phyloP scores from a whole-genome alignment of 2,329 filamentous ascomycete species.

The Amesomyces nigricolor region DNA sequence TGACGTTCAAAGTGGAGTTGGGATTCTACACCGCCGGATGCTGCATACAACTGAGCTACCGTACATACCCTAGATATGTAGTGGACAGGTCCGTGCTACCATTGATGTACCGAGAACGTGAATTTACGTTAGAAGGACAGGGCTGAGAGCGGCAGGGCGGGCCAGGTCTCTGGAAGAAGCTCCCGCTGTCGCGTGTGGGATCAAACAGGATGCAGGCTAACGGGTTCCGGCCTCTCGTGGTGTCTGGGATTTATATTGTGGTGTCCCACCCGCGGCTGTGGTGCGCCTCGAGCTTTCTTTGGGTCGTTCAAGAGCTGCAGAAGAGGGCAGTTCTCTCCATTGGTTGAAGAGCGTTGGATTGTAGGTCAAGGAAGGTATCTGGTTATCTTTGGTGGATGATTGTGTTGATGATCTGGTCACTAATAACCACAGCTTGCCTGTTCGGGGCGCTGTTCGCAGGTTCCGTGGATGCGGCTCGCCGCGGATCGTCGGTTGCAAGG shows the following conservation, averaged over 20 bases:
- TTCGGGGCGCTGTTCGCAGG: no score
- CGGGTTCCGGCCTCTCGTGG: conserved; percentile 1
- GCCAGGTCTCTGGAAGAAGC: conserved; percentile 9
- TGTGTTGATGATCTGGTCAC: neutral
- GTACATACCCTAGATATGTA: no score
- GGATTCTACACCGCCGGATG: neutral
- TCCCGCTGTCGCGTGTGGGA: neutral
- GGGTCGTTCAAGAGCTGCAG: no score
- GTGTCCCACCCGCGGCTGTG: neutral
- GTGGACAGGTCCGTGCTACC: neutral
- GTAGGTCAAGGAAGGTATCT: no score
- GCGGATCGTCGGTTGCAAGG: no score
- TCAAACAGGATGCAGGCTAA: neutral
- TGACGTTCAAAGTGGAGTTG: conserved; percentile 4
- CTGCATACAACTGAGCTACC: no score
- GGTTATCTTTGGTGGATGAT: no score
- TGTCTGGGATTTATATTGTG: conserved; percentile 2
- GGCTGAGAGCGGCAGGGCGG: neutral
- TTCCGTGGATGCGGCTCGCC: no score
- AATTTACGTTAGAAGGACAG: neutral
- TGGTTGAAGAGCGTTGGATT: no score
- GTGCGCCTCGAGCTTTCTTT: no score
- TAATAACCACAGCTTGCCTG: neutral
- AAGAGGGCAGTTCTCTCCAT: no score
- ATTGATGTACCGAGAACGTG: neutral